phyloP scores from a whole-genome alignment of 2,329 filamentous ascomycete genomes.

The Ceratocystis huliohia region DNA sequence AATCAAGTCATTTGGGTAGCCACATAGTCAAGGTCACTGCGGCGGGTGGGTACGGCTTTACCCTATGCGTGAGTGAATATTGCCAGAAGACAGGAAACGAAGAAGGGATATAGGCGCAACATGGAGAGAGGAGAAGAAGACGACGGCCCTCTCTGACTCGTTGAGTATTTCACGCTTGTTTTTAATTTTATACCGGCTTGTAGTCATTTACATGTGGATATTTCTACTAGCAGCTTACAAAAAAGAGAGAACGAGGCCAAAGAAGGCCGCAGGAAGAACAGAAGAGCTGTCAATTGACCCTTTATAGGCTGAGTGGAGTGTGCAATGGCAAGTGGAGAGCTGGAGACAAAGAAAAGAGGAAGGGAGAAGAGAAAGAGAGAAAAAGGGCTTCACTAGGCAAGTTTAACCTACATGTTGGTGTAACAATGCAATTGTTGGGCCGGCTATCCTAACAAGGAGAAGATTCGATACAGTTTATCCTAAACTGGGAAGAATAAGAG shows the following conservation, averaged over 20 bases:
- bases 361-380: neutral
- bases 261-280: neutral
- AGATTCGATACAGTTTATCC: neutral
- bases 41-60: neutral
- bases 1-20: neutral
- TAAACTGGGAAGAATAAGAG: neutral
- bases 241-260: neutral
- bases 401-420: neutral
- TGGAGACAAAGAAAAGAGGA: neutral
- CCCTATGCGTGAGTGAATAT: neutral
- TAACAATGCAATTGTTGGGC: neutral
- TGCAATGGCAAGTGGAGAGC: neutral
- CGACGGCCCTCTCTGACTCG: neutral
- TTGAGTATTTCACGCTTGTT: neutral
- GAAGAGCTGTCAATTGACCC: neutral
- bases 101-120: neutral
- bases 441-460: neutral
- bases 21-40: neutral
- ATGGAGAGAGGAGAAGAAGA: neutral
- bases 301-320: neutral
- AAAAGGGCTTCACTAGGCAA: neutral
- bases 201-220: neutral
- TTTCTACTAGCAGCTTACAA: neutral
- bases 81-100: neutral
- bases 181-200: neutral